Percentiles rank a stretch among this genome's conserved stretches.
These are phyloP conservation scores for Fusarium hainanense DNA, from an alignment of 2,329 filamentous ascomycete genomes.

Conservation along the genomic window DNA sequence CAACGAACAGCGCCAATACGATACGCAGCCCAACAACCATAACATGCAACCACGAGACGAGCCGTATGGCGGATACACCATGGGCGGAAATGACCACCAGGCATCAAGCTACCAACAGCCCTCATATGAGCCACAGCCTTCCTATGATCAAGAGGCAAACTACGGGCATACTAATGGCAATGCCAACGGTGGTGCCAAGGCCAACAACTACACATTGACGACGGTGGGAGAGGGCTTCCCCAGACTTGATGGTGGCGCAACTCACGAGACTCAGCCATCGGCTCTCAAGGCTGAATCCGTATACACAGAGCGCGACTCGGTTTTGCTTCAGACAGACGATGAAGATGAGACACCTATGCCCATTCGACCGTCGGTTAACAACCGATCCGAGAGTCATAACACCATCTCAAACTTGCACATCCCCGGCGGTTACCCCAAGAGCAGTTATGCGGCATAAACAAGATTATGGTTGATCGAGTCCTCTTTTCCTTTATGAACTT, in stretches of 20 bases:
- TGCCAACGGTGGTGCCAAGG: slow-evolving; percentile 22
- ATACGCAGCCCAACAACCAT: slow-evolving; percentile 18
- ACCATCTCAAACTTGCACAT: slow-evolving; percentile 75
- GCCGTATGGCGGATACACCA: slow-evolving; percentile 8
- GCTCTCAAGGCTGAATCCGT: slow-evolving; percentile 28
- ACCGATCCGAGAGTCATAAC: slow-evolving; percentile 58
- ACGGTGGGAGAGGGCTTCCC: slow-evolving; percentile 43
- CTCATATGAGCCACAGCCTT: slow-evolving; percentile 16
- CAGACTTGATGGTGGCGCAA: slow-evolving; percentile 26
- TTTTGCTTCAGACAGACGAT: slow-evolving; percentile 40
- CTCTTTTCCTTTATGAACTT: slow-evolving; percentile 17
- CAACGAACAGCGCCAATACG: slow-evolving; percentile 10
- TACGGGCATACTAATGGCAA: slow-evolving; percentile 24
- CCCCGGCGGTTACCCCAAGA: slow-evolving; percentile 72
- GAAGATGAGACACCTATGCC: slow-evolving; percentile 35
- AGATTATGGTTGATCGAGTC: slow-evolving; percentile 49
- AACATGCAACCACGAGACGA: slow-evolving; percentile 20
- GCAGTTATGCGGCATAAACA: slow-evolving; percentile 55
- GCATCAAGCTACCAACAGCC: slow-evolving; percentile 16
- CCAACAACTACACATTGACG: slow-evolving; percentile 32
- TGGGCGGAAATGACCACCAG: slow-evolving; percentile 12
- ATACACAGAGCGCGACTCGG: slow-evolving; percentile 38
- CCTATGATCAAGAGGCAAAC: slow-evolving; percentile 20
- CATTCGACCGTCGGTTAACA: slow-evolving; percentile 44
- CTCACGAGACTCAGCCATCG: slow-evolving; percentile 13